phyloP scores from a whole-genome alignment of 768 basidiomycete genomes.

The Leccinellum rugosiceps region DNA sequence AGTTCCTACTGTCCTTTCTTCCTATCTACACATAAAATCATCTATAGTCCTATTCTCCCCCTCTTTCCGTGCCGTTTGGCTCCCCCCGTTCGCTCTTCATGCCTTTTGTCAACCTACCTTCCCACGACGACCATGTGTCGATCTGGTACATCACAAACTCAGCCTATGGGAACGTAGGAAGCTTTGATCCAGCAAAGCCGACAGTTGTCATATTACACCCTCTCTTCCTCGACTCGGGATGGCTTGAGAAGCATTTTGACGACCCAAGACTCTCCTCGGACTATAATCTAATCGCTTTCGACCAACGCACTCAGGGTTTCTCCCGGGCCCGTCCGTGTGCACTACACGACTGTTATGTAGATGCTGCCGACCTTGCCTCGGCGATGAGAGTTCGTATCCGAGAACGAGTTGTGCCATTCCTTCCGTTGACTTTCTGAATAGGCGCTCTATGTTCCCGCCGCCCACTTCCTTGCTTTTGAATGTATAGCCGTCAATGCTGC shows the following conservation, averaged over 20 bases:
- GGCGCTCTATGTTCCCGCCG: slow-evolving; percentile 61
- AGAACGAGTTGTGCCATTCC: not conserved
- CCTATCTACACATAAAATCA: slow-evolving; percentile 21
- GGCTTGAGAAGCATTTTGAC: slow-evolving; percentile 63
- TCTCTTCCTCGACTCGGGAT: slow-evolving; percentile 62
- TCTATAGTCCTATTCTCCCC: slow-evolving; percentile 2
- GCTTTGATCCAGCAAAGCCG: slow-evolving; percentile 63
- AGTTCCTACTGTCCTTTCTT: slow-evolving; percentile 3
- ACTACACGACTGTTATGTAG: slow-evolving; percentile 71
- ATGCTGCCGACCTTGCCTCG: slow-evolving; percentile 72
- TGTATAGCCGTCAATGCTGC: slow-evolving; percentile 53
- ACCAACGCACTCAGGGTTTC: slow-evolving; percentile 61
- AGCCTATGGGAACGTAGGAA: slow-evolving; percentile 53
- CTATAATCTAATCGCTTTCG: slow-evolving; percentile 76
- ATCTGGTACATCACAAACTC: slow-evolving; percentile 74
- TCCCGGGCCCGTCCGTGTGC: slow-evolving; percentile 52
- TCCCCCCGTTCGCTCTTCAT: slow-evolving; percentile 37
- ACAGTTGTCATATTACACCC: slow-evolving; percentile 70
- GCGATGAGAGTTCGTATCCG: slow-evolving; percentile 52
- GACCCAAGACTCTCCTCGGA: slow-evolving; percentile 56
- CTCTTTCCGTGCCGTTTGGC: slow-evolving; percentile 2
- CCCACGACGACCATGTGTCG: slow-evolving; percentile 62
- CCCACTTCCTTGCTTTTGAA: slow-evolving; percentile 73
- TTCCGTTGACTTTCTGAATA: slow-evolving; percentile 23
- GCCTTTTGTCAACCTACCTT: slow-evolving; percentile 68